phyloP scores from a whole-genome alignment of 2,329 filamentous ascomycete species.

The Helicocarpus griseus region DNA sequence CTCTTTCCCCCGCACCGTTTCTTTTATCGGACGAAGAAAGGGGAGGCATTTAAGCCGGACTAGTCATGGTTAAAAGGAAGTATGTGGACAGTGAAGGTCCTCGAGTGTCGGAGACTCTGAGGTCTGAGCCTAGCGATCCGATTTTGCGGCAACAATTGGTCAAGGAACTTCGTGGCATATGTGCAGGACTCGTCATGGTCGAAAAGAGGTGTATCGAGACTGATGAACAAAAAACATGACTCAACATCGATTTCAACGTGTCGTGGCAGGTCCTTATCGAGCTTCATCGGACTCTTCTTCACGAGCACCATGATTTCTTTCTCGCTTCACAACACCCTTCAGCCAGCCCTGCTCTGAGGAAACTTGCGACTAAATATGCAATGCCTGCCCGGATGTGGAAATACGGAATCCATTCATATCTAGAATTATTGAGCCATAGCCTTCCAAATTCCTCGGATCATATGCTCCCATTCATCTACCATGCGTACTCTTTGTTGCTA shows the following conservation, averaged over 20 bases:
- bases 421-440: conserved; percentile 65
- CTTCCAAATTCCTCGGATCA: conserved; percentile 72
- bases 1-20: no score
- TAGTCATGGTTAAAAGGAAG: no score
- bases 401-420: conserved; percentile 77
- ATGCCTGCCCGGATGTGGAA: conserved; percentile 96
- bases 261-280: conserved; percentile 81
- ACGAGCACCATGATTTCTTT: conserved; percentile 82
- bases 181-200: conserved; percentile 73
- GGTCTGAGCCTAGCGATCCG: no score
- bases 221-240: conserved; percentile 51
- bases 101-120: no score
- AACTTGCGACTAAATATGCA: conserved; percentile 67
- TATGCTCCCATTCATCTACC: conserved; percentile 83
- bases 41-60: no score
- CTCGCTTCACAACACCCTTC: conserved; percentile 78
- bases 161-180: conserved; percentile 56
- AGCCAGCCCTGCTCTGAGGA: conserved; percentile 56
- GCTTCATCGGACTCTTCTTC: conserved; percentile 67
- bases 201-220: conserved; percentile 82
- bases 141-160: conserved; percentile 74
- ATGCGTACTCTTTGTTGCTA: conserved; percentile 84
- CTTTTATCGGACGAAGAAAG: no score
- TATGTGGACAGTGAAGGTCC: no score
- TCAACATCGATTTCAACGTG: conserved; percentile 48